A percentile compares a stretch with the other conserved stretches of the same genome.
Conservation (phyloP, 768 basidiomycete genomes). For the Pluteus cervinus region DNA sequence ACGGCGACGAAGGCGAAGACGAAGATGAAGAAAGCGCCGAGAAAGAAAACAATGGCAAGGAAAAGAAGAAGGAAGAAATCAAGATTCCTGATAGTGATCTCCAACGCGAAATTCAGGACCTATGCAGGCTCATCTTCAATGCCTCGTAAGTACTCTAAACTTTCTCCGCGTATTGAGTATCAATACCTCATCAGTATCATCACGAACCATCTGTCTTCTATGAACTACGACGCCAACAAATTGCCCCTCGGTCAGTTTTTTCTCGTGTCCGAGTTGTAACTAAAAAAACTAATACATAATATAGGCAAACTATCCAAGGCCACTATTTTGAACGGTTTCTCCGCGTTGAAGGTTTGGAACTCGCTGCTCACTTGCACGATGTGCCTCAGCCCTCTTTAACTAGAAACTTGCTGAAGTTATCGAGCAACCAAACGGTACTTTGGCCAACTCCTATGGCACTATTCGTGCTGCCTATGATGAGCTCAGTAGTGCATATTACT, state of each 20-base stretch:
- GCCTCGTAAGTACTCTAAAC: conserved; percentile 26
- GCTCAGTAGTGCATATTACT: conserved; percentile 50
- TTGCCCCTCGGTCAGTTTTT: conserved; percentile 44
- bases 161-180: neutral
- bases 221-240: conserved; percentile 65
- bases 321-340: conserved; percentile 54
- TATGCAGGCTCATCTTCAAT: conserved; percentile 49
- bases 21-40: conserved; percentile 31
- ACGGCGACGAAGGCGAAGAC: conserved; percentile 35
- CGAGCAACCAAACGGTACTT: conserved; percentile 33
- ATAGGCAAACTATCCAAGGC: conserved; percentile 56
- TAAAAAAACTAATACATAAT: conserved; percentile 2
- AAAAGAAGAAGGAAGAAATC: conserved; percentile 20
- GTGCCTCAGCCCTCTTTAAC: too few species aligned
- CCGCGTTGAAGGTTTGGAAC: conserved; percentile 42
- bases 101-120: conserved; percentile 30
- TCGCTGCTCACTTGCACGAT: too few species aligned
- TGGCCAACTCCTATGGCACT: conserved; percentile 30
- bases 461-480: conserved; percentile 34
- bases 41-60: conserved; percentile 19
- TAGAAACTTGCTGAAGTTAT: conserved; percentile 51
- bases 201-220: conserved; percentile 47
- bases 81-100: conserved; percentile 45
- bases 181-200: conserved; percentile 34
- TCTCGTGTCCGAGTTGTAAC: neutral